Conservation (phyloP, 306 rosid species). For the Citrullus amarus region DNA sequence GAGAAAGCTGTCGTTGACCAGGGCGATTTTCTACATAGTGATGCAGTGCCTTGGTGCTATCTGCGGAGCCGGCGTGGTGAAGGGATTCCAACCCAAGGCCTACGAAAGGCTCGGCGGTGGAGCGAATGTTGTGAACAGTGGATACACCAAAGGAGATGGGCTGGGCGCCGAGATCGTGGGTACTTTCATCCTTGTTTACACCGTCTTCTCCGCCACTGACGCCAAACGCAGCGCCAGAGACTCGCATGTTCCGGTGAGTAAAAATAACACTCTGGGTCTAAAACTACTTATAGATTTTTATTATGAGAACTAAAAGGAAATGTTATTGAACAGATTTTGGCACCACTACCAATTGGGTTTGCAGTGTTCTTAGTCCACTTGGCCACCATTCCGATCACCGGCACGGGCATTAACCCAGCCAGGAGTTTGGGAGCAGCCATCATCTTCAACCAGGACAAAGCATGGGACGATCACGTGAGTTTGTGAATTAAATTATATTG, state of each 20-base stretch:
- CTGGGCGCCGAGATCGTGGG: constrained; percentile 53
- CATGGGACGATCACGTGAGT: constrained; percentile 41
- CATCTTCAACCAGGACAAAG: constrained; percentile 31
- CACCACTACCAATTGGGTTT: constrained; percentile 90
- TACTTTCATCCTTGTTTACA: constrained; percentile 46
- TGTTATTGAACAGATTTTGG: constrained; percentile 47
- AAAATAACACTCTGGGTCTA: background rate
- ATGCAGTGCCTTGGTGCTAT: constrained; percentile 84
- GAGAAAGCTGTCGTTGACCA: constrained; percentile 60
- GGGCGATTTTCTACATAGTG: constrained; percentile 69
- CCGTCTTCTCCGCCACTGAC: constrained; percentile 89
- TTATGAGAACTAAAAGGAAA: background rate
- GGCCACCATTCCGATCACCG: constrained; percentile 51
- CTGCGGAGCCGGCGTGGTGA: constrained; percentile 44
- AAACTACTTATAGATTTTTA: too few species aligned
- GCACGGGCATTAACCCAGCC: constrained; percentile 55
- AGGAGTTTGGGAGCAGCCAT: constrained; percentile 50
- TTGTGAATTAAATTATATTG: background rate
- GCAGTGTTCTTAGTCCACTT: constrained; percentile 53
- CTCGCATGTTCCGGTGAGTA: constrained; percentile 52
- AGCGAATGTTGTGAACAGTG: constrained; percentile 42
- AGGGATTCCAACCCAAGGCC: constrained; percentile 18
- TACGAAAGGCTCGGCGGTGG: constrained; percentile 30
- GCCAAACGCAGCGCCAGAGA: constrained; percentile 84
- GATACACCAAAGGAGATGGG: constrained; percentile 76